Conservation (phyloP, 345 rosid genomes). For the Luvunga scandens region DNA sequence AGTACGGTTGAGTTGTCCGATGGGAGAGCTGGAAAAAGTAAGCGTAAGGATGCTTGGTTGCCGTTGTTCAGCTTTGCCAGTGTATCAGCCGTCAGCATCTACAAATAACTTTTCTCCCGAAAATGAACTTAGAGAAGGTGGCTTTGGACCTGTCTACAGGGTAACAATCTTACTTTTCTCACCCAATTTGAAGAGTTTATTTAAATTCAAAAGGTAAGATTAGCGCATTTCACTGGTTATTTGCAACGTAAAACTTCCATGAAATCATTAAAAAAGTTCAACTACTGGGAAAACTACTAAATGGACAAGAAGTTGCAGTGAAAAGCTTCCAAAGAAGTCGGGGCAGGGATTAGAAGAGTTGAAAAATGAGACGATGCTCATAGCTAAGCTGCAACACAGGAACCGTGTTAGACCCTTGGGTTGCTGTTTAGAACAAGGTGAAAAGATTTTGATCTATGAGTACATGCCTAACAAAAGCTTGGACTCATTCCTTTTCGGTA, state of each 20-base stretch:
- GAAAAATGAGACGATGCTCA: slow-evolving; percentile 27
- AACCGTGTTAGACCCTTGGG: slow-evolving; percentile 2
- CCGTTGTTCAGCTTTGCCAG: slow-evolving; percentile 28
- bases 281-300: slow-evolving; percentile 17
- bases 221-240: no score
- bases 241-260: background rate
- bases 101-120: slow-evolving; percentile 21
- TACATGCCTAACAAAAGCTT: slow-evolving; percentile 3
- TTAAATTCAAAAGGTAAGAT: no score
- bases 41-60: background rate
- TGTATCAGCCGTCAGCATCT: slow-evolving; percentile 16
- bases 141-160: slow-evolving; percentile 34
- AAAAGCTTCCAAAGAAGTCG: slow-evolving; percentile 36
- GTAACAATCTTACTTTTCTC: background rate
- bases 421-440: background rate
- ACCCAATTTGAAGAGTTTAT: background rate
- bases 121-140: slow-evolving; percentile 39
- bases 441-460: background rate
- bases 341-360: slow-evolving; percentile 34
- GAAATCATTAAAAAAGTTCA: no score
- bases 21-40: background rate
- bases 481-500: background rate
- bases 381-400: slow-evolving; percentile 12
- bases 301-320: slow-evolving; percentile 37
- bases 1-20: background rate